Evolutionary conservation across 1,284 basidiomycete genomes (phyloP), one percentile per base, ranked within the genome.

Genomic region (Exobasidium rhododendri): DNA sequence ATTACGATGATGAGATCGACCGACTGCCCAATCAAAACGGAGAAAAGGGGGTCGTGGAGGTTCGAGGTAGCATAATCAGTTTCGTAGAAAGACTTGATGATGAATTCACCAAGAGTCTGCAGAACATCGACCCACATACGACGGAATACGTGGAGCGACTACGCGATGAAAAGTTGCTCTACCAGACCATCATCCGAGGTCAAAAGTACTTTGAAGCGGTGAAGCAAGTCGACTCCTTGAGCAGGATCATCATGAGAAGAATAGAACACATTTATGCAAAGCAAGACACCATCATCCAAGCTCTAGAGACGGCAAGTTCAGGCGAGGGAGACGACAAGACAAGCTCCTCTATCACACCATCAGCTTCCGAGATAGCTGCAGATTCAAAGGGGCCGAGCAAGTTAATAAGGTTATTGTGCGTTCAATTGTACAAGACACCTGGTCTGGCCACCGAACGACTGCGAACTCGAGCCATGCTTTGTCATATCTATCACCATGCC

Each of bases 221-320:
- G 6, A 43, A 55, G 6, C 55, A 58, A 31, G 40, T 35, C 1
- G 76, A 75, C 44, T 64, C 73, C 5, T 68, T 79, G 14, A 67
- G 70, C 50, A 87, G 96, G 58, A 90, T 94, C 32, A 85, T 97
- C 64, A 94, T 97, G 88, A 87, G 96, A 70, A 87, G 96, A 56
- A 83, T 99, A 62, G 96, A 99, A 80, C 96, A 98, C 81, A 92
- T 98, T 64, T 98, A 99, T 82, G 93, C 91, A 58, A 98, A 98
- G 53, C 75, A 96, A 62, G 92, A 97, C 75, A 85, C 90, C 50
- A 94, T 98, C 52, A 89, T 96, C 58, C 87, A 89, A 77, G 93
- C 92, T 30, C 87, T 98, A 49, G 96, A 98, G 81, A 62, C 73
- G 82, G 87, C 40, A 83, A 62, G 68, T 49, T 11, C 55, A 20